These are phyloP conservation scores for Hortaea werneckii DNA, from an alignment of 2,329 filamentous ascomycete genomes.

Conservation along the genomic window DNA sequence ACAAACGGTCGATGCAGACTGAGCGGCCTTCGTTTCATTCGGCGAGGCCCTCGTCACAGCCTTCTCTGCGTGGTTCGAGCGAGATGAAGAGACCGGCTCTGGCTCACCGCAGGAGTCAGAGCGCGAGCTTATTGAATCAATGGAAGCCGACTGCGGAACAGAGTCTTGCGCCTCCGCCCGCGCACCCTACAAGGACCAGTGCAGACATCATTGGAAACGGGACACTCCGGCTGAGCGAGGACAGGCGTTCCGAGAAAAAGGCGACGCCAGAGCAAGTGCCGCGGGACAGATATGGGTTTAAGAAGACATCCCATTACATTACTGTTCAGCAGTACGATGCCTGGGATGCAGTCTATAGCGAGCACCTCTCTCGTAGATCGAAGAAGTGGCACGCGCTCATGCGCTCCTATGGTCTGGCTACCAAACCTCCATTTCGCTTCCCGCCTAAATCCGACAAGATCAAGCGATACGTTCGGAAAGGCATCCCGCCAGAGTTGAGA, in stretches of 20 bases:
- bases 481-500: slow-evolving; percentile 85
- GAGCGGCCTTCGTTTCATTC: slow-evolving; percentile 4
- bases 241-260: not conserved
- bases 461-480: slow-evolving; percentile 84
- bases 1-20: slow-evolving; percentile 13
- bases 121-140: slow-evolving; percentile 21
- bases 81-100: slow-evolving; percentile 8
- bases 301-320: slow-evolving; percentile 74
- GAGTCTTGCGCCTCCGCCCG: slow-evolving; percentile 2
- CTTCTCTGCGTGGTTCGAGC: slow-evolving; percentile 1
- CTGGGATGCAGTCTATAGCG: slow-evolving; percentile 67
- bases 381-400: slow-evolving; percentile 76
- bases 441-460: slow-evolving; percentile 72
- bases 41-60: slow-evolving; percentile 2
- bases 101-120: slow-evolving; percentile 22
- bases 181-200: not conserved
- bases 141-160: slow-evolving; percentile 9
- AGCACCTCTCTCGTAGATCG: slow-evolving; percentile 62
- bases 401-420: slow-evolving; percentile 64
- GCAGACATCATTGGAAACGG: not conserved
- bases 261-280: slow-evolving; percentile 17
- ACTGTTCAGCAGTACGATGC: slow-evolving; percentile 66
- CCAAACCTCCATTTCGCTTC: slow-evolving; percentile 63
- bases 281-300: slow-evolving; percentile 84
- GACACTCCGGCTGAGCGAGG: not conserved